Conservation (phyloP, 176 grass and related monocot species). For the Aegilops umbellulata region DNA sequence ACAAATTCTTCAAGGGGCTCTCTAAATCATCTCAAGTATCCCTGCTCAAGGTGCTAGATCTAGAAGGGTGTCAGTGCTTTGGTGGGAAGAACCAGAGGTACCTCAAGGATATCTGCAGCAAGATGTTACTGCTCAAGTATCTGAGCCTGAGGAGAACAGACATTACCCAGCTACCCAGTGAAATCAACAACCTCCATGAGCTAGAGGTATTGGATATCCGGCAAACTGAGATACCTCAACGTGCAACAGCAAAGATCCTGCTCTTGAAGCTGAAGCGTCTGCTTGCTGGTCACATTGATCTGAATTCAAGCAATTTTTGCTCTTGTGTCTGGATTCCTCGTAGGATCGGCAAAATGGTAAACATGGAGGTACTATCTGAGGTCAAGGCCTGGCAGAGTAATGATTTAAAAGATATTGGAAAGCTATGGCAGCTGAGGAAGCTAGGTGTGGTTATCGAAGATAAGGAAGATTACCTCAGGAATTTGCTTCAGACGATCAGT, state of each 20-base stretch:
- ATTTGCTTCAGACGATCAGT: not conserved
- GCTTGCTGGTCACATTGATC: too few species aligned
- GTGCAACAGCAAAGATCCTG: not conserved
- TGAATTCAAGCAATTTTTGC: not conserved
- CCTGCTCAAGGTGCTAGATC: conserved; percentile 32
- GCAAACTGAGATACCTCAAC: not conserved
- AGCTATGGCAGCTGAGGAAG: conserved; percentile 17
- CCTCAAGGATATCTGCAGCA: conserved; percentile 13
- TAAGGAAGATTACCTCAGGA: not conserved
- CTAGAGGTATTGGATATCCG: conserved; percentile 41
- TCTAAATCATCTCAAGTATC: not conserved
- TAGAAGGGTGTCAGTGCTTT: not conserved
- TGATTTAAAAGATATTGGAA: not conserved
- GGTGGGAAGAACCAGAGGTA: not conserved
- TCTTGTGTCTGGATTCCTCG: not conserved
- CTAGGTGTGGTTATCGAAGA: conserved; percentile 11
- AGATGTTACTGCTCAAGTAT: conserved; percentile 19
- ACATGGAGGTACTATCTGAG: not conserved
- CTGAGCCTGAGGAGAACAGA: conserved; percentile 12
- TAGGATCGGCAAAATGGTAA: not conserved
- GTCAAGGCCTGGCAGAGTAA: not conserved
- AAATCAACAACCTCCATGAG: conserved; percentile 34
- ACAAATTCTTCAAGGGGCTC: not conserved
- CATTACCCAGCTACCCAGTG: not conserved
- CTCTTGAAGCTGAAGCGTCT: conserved; percentile 31